A percentile compares a stretch with the other conserved stretches of the same genome.
phyloP scores from a whole-genome alignment of 1,139 yeast species.

The Lizanozyma gosingica region DNA sequence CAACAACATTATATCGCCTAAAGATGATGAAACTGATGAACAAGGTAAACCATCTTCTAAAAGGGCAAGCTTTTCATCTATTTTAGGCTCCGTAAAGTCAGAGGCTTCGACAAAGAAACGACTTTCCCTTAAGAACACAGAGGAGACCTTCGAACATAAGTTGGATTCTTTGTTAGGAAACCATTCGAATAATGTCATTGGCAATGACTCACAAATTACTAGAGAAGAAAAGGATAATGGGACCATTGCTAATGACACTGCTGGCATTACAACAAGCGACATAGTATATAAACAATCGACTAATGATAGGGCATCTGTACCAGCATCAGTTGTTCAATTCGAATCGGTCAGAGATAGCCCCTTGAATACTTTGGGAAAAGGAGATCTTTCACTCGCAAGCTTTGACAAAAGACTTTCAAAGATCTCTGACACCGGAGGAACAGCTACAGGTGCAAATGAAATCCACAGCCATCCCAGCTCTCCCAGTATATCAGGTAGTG shows the following conservation, averaged over 20 bases:
- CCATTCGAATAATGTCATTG: neutral
- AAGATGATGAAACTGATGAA: neutral
- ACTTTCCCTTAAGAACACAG: neutral
- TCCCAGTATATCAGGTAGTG: neutral
- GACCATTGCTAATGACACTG: neutral
- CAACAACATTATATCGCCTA: neutral
- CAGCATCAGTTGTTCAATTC: slow-evolving; percentile 29
- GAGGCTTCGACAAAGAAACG: neutral
- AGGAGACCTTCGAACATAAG: neutral
- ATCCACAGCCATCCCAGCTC: neutral
- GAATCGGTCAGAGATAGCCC: slow-evolving; percentile 51
- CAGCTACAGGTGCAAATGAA: neutral
- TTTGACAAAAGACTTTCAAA: neutral
- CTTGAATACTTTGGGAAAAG: slow-evolving; percentile 60
- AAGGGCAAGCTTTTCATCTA: neutral
- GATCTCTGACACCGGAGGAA: neutral
- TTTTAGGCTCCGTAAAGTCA: neutral
- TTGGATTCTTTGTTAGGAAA: neutral
- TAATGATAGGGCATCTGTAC: neutral
- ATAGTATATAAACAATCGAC: neutral
- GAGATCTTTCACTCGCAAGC: slow-evolving; percentile 48
- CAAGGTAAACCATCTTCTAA: neutral
- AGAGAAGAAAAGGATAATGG: neutral
- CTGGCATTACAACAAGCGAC: neutral
- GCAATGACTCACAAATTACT: neutral